These are phyloP conservation scores for Funneliformis geosporum DNA, from an alignment of 192 early-diverging fungal species.

Conservation along the genomic window DNA sequence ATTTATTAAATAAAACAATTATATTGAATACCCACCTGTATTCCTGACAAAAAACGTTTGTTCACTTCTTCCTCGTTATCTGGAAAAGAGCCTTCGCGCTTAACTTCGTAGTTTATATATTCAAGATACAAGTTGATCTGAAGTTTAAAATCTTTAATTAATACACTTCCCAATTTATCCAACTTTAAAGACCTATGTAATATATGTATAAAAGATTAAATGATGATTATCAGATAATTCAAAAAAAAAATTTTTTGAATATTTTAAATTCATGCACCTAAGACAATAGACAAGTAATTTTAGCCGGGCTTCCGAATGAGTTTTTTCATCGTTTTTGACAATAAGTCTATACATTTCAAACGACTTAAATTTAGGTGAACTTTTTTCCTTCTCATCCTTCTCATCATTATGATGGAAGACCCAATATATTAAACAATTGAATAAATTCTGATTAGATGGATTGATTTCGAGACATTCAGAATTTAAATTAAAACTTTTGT, in stretches of 20 bases:
- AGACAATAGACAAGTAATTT: slow-evolving; percentile 6
- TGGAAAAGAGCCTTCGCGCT: not conserved
- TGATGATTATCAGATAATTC: not conserved
- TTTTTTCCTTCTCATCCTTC: not conserved
- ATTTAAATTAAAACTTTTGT: not conserved
- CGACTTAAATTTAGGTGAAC: slow-evolving; percentile 4
- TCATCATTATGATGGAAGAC: not conserved
- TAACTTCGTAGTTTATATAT: not conserved
- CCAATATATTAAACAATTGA: slow-evolving; percentile 13
- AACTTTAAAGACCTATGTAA: not conserved
- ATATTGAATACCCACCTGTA: not conserved
- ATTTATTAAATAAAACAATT: not conserved
- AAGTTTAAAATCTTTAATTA: not conserved
- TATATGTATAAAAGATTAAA: not conserved
- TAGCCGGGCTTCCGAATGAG: not conserved
- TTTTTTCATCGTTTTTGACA: not conserved
- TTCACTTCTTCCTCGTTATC: not conserved
- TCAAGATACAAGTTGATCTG: not conserved
- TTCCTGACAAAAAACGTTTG: not conserved
- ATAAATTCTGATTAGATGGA: not conserved
- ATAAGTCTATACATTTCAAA: slow-evolving; percentile 8
- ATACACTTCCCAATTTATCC: not conserved
- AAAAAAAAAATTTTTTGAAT: not conserved
- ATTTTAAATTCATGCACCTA: not conserved
- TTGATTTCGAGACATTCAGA: not conserved